Evolutionary conservation across 169 alveolate species (phyloP).

Genomic region (Plasmodium adleri): DNA sequence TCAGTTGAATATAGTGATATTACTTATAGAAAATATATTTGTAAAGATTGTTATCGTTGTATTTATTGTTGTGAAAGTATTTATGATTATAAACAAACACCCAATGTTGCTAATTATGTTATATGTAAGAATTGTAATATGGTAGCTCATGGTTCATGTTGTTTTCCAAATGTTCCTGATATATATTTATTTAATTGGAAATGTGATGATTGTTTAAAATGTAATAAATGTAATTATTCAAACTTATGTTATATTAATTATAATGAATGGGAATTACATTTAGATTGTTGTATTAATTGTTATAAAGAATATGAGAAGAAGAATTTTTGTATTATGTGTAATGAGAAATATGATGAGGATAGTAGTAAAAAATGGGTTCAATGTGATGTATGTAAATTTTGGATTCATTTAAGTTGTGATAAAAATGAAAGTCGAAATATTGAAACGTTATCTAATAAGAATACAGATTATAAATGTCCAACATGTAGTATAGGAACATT

Average conservation of each 20-base stretch:
- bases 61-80: constrained; percentile 76
- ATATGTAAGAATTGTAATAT: constrained; percentile 83
- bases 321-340: constrained; percentile 85
- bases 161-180: constrained; percentile 85
- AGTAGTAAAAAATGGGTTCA: constrained; percentile 82
- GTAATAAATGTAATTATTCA: constrained; percentile 84
- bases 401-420: constrained; percentile 90
- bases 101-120: constrained; percentile 76
- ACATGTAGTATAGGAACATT: constrained; percentile 81
- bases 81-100: constrained; percentile 72
- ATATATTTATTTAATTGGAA: constrained; percentile 83
- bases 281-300: constrained; percentile 82
- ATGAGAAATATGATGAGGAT: constrained; percentile 78
- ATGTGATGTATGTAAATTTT: constrained; percentile 88
- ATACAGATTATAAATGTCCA: constrained; percentile 80
- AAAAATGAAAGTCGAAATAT: constrained; percentile 77
- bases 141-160: constrained; percentile 87
- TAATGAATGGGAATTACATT: constrained; percentile 85
- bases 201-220: constrained; percentile 85
- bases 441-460: constrained; percentile 72
- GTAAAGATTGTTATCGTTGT: constrained; percentile 78
- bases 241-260: constrained; percentile 80
- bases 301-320: constrained; percentile 81
- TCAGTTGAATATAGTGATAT: constrained; percentile 53
- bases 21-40: constrained; percentile 61